Base-by-base conservation (phyloP, 345 rosid species). In the Linum usitatissimum region DNA sequence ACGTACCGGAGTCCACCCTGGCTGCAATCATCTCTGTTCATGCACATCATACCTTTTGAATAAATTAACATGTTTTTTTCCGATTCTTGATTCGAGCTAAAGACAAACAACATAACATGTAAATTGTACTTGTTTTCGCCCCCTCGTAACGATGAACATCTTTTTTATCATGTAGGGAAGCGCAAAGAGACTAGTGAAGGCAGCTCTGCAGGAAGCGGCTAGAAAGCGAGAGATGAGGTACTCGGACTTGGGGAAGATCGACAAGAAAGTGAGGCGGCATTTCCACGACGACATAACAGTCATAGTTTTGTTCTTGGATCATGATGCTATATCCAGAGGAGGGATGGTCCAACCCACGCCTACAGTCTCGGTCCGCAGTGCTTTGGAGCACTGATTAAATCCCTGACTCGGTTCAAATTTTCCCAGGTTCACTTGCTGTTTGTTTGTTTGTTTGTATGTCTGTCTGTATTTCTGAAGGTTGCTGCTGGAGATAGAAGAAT, bases 251-350 rank as follows among this genome's bases (percentile, higher is more conserved):
- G 74, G 78, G 63, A 91, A 86, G 79, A 83, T 88, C 19, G 92
- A 86, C 76, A 88, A 81, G 86, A 82, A 82, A 72, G 98, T 91
- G 39, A 88, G 95, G 34, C 91, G 95, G 7, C 94, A 88, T 76
- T 91, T 91, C 68, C 98, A 91, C 6, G 98, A 91, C n/a, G 98
- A 88, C 70, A 83, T 91, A 71, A 88, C 98, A 13, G 98, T 83
- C 8, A 79, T 86, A 65, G 86, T 91, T 60, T 79, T 86, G 71
- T 91, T 88, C 78, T 83, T 91, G 63, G 84, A 91, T 77, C 96
- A 88, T 19, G 91, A 86, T 71, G 84, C 81, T 66, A 78, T 86
- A 65, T 79, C 88, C n/a, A 80, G 76, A 71, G 84, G 88, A 55
- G 23, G 10, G 62, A 77, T 39, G 85, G 28, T 1, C 79, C 72